Percentiles rank a stretch among this genome's conserved stretches.
Evolutionary conservation across 257 asterid genomes (phyloP).

Genomic region (Jaltomata sinuosa): DNA sequence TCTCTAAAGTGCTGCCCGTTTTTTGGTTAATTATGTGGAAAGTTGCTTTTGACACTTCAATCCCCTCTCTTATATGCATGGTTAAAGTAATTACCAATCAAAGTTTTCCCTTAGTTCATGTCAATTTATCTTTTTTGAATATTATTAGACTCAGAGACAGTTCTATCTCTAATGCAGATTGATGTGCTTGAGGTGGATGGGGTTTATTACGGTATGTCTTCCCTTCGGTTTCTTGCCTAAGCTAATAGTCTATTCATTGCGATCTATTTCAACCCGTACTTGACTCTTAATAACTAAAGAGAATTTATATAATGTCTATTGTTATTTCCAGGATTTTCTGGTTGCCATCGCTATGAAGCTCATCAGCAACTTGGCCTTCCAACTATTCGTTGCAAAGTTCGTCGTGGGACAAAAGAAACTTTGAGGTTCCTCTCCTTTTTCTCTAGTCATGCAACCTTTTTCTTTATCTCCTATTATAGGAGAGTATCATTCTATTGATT

Average conservation of each 20-base stretch:
- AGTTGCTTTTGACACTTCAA: background rate
- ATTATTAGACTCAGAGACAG: background rate
- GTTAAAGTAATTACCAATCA: background rate
- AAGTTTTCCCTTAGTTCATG: background rate
- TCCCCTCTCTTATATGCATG: background rate
- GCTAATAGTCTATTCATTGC: background rate
- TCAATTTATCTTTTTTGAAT: background rate
- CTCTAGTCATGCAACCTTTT: background rate
- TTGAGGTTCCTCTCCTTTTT: constrained; percentile 35
- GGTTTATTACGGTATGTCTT: constrained; percentile 57
- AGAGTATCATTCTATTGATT: background rate
- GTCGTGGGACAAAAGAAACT: constrained; percentile 94
- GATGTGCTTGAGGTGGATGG: constrained; percentile 98
- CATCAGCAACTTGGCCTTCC: constrained; percentile 86
- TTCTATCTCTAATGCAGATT: constrained; percentile 45
- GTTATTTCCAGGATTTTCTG: constrained; percentile 62
- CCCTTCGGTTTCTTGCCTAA: background rate
- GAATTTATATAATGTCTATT: background rate
- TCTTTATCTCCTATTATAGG: background rate
- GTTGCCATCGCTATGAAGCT: constrained; percentile 95
- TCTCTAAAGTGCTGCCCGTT: background rate
- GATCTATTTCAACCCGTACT: background rate
- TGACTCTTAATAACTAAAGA: background rate
- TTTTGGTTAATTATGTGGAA: background rate
- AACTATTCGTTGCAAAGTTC: constrained; percentile 83